Conservation (phyloP, 2,329 filamentous ascomycete genomes). For the Epichloe sylvatica region DNA sequence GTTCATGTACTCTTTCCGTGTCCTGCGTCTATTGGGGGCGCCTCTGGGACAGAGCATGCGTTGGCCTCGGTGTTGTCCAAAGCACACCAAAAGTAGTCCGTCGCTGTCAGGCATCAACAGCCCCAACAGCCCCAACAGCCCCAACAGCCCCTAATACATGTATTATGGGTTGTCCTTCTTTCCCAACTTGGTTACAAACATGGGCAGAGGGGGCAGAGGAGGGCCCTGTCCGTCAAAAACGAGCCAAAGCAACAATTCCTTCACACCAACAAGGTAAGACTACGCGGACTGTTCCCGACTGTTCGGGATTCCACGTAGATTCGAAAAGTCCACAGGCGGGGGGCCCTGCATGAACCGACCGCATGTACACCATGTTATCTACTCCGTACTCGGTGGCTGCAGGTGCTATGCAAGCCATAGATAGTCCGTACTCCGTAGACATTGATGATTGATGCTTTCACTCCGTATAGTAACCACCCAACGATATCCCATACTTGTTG, state of each 20-base stretch:
- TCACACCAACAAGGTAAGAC: background rate
- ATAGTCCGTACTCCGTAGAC: background rate
- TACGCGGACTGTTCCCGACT: background rate
- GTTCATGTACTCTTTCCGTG: background rate
- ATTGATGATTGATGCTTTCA: background rate
- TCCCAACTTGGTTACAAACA: background rate
- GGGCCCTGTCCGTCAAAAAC: background rate
- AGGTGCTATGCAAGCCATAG: slow-evolving; percentile 14
- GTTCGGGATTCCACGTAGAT: background rate
- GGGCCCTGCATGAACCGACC: slow-evolving; percentile 8
- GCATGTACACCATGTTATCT: background rate
- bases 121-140: background rate
- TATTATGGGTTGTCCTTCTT: background rate
- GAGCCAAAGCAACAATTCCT: background rate
- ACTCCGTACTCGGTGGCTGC: background rate
- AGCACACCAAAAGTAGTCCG: too few species aligned
- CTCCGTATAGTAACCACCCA: too few species aligned
- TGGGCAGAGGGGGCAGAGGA: background rate
- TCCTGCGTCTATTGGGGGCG: background rate
- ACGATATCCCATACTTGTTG: background rate
- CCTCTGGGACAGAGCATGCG: background rate
- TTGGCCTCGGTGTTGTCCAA: slow-evolving; percentile 1
- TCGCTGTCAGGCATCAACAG: slow-evolving; percentile 1
- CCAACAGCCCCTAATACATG: too few species aligned
- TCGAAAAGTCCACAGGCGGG: background rate